Conservation (phyloP, 352 stramenopile genomes). For the Globisporangium echinulatum region DNA sequence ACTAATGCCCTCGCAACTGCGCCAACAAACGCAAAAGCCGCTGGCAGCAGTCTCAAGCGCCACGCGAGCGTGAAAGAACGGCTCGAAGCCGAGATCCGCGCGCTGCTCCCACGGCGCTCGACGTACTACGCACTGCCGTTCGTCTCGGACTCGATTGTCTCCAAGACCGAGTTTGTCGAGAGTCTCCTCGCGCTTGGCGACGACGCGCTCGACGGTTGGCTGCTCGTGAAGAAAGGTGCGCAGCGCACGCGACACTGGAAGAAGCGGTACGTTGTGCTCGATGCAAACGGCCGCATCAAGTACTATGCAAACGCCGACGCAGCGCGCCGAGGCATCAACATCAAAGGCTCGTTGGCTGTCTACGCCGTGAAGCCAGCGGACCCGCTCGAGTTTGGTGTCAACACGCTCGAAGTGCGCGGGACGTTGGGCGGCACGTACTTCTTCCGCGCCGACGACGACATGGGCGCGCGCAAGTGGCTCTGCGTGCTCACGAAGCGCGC, state of each 20-base stretch:
- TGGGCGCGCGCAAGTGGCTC: conserved; percentile 72
- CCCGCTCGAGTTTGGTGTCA: conserved; percentile 64
- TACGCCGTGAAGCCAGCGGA: conserved; percentile 70
- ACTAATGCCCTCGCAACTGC: not conserved
- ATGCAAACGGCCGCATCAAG: conserved; percentile 68
- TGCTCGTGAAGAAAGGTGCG: conserved; percentile 71
- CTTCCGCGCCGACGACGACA: conserved; percentile 72
- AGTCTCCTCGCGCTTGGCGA: conserved; percentile 61
- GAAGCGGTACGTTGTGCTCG: conserved; percentile 75
- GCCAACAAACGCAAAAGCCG: not conserved
- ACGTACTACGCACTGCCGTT: conserved; percentile 78
- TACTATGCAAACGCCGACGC: conserved; percentile 77
- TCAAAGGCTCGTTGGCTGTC: conserved; percentile 71
- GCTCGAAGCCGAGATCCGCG: conserved; percentile 51
- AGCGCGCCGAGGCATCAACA: conserved; percentile 68
- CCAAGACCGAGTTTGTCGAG: conserved; percentile 75
- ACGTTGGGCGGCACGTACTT: conserved; percentile 79
- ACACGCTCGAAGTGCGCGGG: conserved; percentile 68
- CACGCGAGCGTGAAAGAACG: conserved; percentile 48
- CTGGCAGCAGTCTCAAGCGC: conserved; percentile 18
- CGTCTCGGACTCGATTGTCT: conserved; percentile 65
- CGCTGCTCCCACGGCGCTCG: conserved; percentile 46
- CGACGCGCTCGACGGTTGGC: conserved; percentile 61
- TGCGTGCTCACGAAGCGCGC: conserved; percentile 77
- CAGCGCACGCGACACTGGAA: conserved; percentile 78